A percentile compares a stretch with the other conserved stretches of the same genome.
phyloP scores from a whole-genome alignment of 495 filamentous ascomycete species.

The Xylaria castorea region DNA sequence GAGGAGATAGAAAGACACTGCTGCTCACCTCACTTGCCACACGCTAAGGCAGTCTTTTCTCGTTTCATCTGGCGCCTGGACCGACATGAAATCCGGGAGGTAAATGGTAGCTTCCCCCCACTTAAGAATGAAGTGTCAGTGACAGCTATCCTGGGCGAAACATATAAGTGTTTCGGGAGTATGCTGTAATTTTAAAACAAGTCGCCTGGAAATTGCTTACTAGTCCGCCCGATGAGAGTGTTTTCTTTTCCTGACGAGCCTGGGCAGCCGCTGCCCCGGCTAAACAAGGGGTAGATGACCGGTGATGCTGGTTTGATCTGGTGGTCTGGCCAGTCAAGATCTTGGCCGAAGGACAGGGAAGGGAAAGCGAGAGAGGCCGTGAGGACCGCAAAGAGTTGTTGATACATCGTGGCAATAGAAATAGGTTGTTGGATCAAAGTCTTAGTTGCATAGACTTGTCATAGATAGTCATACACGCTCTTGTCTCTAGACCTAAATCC shows the following conservation, averaged over 20 bases:
- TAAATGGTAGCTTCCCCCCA: conserved; percentile 24
- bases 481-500: background rate
- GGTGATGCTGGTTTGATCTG: background rate
- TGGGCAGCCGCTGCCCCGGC: background rate
- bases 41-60: conserved; percentile 13
- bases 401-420: background rate
- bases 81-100: background rate
- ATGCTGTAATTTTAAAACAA: background rate
- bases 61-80: conserved; percentile 2
- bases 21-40: background rate
- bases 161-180: background rate
- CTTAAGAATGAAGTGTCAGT: background rate
- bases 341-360: background rate
- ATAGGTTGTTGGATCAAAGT: background rate
- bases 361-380: background rate
- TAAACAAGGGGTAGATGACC: background rate
- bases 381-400: background rate
- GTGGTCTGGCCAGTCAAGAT: background rate
- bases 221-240: background rate
- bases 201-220: background rate
- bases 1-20: background rate
- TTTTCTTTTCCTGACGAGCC: background rate
- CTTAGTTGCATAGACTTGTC: background rate
- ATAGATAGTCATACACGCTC: background rate
- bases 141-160: background rate